Conservation (phyloP, 768 basidiomycete genomes). For the Gyrodon lividus region DNA sequence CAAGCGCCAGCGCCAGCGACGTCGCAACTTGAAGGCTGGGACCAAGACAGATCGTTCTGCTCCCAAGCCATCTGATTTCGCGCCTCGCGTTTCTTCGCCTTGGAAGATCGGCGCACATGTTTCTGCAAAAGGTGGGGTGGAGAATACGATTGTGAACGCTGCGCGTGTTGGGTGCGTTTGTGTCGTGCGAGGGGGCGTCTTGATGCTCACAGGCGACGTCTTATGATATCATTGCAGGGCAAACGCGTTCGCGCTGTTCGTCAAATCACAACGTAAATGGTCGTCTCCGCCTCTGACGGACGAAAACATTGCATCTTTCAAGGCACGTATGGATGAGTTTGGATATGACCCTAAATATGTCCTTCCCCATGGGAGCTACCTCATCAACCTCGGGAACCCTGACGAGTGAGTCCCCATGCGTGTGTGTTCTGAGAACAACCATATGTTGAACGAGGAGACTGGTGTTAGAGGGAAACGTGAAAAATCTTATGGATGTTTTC, state of each 20-base stretch:
- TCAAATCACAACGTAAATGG: conserved; percentile 88
- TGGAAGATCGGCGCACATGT: conserved; percentile 88
- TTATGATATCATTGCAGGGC: conserved; percentile 43
- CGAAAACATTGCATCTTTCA: conserved; percentile 56
- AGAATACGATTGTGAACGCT: conserved; percentile 70
- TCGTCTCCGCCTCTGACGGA: conserved; percentile 55
- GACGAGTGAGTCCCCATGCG: conserved; percentile 51
- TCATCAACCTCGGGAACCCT: conserved; percentile 82
- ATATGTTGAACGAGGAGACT: background rate
- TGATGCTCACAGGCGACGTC: background rate
- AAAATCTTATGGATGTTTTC: conserved; percentile 75
- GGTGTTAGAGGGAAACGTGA: conserved; percentile 55
- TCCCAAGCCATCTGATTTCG: conserved; percentile 28
- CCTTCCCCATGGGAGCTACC: conserved; percentile 82
- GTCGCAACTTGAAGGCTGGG: conserved; percentile 4
- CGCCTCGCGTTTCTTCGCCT: conserved; percentile 29
- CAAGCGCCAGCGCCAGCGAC: background rate
- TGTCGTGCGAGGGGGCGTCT: background rate
- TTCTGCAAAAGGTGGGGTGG: conserved; percentile 76
- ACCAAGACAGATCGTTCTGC: conserved; percentile 10
- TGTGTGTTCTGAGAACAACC: background rate
- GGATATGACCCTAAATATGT: conserved; percentile 63
- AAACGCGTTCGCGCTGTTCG: conserved; percentile 80
- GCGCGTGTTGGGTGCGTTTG: conserved; percentile 58
- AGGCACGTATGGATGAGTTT: conserved; percentile 54